Conservation (phyloP, 805 yeast genomes). For the Cyberlindnera mrakii region DNA sequence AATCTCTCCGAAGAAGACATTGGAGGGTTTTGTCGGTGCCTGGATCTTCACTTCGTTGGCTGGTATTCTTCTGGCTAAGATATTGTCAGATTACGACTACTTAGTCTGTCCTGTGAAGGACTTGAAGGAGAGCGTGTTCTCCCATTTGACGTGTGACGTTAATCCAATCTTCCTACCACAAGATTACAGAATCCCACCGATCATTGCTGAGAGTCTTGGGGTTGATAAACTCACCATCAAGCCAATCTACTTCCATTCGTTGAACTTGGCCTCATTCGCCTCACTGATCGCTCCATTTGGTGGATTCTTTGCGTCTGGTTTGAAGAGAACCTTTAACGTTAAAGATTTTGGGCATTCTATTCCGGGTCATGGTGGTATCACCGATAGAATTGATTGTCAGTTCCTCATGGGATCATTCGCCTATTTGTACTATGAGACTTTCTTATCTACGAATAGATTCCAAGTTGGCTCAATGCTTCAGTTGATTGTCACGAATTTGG, state of each 20-base stretch:
- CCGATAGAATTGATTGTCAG: slow-evolving; percentile 97
- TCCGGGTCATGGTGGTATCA: slow-evolving; percentile 98
- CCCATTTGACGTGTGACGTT: slow-evolving; percentile 66
- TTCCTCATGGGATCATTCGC: slow-evolving; percentile 96
- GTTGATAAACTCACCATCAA: slow-evolving; percentile 53
- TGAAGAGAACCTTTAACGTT: slow-evolving; percentile 91
- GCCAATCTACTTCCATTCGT: slow-evolving; percentile 88
- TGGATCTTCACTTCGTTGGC: slow-evolving; percentile 88
- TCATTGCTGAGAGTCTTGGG: slow-evolving; percentile 45
- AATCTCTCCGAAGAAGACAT: slow-evolving; percentile 94
- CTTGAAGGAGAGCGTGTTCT: slow-evolving; percentile 53
- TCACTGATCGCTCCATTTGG: slow-evolving; percentile 98
- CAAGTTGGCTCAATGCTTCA: slow-evolving; percentile 75
- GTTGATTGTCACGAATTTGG: slow-evolving; percentile 63
- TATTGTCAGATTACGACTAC: slow-evolving; percentile 61
- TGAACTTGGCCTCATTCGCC: slow-evolving; percentile 86
- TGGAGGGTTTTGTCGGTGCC: slow-evolving; percentile 96
- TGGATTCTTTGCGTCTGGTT: slow-evolving; percentile 96
- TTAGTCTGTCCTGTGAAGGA: slow-evolving; percentile 83
- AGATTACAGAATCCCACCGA: slow-evolving; percentile 66
- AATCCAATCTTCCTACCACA: slow-evolving; percentile 88
- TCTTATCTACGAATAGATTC: slow-evolving; percentile 66
- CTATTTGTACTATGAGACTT: slow-evolving; percentile 88
- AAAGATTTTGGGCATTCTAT: slow-evolving; percentile 98
- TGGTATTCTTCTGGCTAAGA: slow-evolving; percentile 58